Percentiles rank a stretch among this genome's conserved stretches.
Evolutionary conservation across 148 eudicot species (phyloP).

Genomic region (Rhododendron williamsianum): DNA sequence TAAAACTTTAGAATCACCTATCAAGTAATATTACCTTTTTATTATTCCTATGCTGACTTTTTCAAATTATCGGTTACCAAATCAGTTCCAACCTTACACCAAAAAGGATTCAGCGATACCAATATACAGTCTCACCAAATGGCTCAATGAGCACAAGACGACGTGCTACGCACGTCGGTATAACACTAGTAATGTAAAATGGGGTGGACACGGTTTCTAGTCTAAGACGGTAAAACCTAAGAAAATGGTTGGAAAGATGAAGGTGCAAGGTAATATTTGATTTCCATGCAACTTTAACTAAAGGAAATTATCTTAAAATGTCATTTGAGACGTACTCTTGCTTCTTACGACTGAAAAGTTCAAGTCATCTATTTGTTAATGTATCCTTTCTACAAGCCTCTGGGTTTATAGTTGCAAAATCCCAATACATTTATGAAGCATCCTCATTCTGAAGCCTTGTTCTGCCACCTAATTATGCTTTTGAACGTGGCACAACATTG

Average conservation of each 20-base stretch:
- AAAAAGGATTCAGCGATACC: no score
- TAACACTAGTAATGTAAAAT: no score
- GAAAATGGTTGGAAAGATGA: constrained; percentile 85
- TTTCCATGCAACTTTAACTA: constrained; percentile 1
- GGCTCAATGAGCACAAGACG: no score
- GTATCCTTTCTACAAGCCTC: no score
- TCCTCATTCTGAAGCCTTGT: not conserved
- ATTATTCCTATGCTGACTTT: no score
- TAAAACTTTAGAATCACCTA: no score
- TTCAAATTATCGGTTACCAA: no score
- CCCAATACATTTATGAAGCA: not conserved
- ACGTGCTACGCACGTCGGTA: no score
- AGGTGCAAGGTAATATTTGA: constrained; percentile 64
- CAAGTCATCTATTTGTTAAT: constrained; percentile 17
- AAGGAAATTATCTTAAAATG: not conserved
- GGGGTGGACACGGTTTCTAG: no score
- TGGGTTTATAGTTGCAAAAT: not conserved
- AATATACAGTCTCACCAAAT: no score
- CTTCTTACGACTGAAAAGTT: constrained; percentile 72
- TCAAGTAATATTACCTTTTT: no score
- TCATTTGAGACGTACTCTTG: constrained; percentile 63
- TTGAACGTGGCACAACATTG: not conserved
- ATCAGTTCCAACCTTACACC: no score
- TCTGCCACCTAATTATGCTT: not conserved
- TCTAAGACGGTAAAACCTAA: constrained; percentile 29